These are phyloP conservation scores for Cutaneotrichosporon curvatum DNA, from an alignment of 1,284 basidiomycete species.

Conservation along the genomic window DNA sequence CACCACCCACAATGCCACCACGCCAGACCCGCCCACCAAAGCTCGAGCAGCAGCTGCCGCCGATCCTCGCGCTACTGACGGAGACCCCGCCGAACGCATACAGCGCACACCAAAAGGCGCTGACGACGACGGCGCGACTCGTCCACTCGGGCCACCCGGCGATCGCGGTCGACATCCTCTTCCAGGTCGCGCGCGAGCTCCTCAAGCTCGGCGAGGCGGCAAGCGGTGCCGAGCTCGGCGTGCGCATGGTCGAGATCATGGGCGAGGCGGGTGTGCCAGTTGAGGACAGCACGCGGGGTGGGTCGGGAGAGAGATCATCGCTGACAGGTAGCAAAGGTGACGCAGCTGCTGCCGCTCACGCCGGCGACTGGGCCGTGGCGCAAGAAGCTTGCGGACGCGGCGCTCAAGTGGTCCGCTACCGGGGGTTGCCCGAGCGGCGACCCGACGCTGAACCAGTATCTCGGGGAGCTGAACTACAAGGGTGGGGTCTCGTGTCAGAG, in stretches of 20 bases:
- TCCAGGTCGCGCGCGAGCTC: constrained; percentile 72
- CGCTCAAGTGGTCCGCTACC: constrained; percentile 64
- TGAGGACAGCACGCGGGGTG: constrained; percentile 62
- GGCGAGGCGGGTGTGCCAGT: constrained; percentile 61
- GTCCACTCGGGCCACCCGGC: constrained; percentile 66
- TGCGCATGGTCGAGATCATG: constrained; percentile 73
- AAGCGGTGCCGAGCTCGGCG: constrained; percentile 72
- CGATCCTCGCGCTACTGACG: constrained; percentile 38
- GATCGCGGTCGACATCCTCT: constrained; percentile 78
- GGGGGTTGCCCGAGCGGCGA: constrained; percentile 76
- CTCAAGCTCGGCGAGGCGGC: constrained; percentile 80
- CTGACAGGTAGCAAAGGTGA: constrained; percentile 35
- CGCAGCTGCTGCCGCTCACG: constrained; percentile 48
- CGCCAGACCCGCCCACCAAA: constrained; percentile 31
- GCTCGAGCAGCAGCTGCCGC: constrained; percentile 39
- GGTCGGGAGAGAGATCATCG: constrained; percentile 20
- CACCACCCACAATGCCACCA: constrained; percentile 40
- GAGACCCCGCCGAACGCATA: constrained; percentile 55
- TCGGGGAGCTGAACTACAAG: constrained; percentile 80
- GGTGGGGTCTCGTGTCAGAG: constrained; percentile 49
- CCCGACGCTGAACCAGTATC: constrained; percentile 72
- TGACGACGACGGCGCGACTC: constrained; percentile 85
- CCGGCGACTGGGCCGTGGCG: constrained; percentile 47
- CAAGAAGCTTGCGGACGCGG: constrained; percentile 48
- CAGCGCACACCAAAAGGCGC: constrained; percentile 88